phyloP scores from a whole-genome alignment of 2,329 filamentous ascomycete genomes.

The Samsoniella hepiali region DNA sequence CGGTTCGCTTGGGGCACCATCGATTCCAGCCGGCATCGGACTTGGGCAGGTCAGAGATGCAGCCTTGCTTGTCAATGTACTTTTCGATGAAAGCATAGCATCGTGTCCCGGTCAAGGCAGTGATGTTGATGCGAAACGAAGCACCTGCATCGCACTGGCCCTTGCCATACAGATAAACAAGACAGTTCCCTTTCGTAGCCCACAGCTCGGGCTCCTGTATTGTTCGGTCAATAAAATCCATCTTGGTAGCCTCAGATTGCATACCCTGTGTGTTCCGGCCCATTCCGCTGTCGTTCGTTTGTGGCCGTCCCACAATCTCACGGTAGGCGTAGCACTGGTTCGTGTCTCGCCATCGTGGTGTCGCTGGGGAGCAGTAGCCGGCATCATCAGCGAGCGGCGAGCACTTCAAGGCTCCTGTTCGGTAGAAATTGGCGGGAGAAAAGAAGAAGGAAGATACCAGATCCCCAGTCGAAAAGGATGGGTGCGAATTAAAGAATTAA shows the following conservation, averaged over 20 bases:
- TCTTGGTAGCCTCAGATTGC: not conserved
- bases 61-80: conserved; percentile 39
- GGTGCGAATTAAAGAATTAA: not conserved
- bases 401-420: not conserved
- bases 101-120: conserved; percentile 52
- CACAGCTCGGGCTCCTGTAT: conserved; percentile 69
- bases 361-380: not conserved
- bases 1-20: conserved; percentile 29
- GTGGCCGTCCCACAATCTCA: conserved; percentile 17
- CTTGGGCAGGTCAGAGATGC: conserved; percentile 20
- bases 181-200: conserved; percentile 64
- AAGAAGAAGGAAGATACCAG: not conserved
- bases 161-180: conserved; percentile 64
- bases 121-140: conserved; percentile 63
- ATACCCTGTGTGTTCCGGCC: conserved; percentile 12
- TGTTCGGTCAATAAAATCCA: not conserved
- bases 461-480: not conserved
- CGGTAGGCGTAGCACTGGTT: not conserved
- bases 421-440: not conserved
- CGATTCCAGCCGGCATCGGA: conserved; percentile 32
- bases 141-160: conserved; percentile 64
- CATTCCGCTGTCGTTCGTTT: conserved; percentile 4
- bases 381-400: not conserved
- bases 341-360: not conserved
- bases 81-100: conserved; percentile 60